phyloP scores from a whole-genome alignment of 2,329 filamentous ascomycete species.

The Neoscytalidium dimidiatum region DNA sequence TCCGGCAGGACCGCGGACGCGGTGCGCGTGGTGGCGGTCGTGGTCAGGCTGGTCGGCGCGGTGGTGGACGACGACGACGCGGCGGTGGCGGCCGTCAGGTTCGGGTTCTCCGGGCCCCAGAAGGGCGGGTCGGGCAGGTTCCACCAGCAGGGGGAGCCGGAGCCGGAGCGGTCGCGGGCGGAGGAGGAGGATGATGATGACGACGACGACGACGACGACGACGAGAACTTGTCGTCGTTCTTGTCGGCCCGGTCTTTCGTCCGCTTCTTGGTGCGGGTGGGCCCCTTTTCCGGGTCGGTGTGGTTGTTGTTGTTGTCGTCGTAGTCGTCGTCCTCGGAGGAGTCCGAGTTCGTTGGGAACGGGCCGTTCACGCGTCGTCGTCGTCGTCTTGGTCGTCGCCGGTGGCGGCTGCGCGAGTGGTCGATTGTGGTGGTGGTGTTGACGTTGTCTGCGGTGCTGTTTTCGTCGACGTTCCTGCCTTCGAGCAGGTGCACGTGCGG shows the following conservation, averaged over 20 bases:
- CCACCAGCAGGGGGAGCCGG: constrained; percentile 17
- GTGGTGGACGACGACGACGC: no score
- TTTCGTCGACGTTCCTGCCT: neutral
- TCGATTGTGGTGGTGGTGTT: neutral
- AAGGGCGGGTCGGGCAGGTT: constrained; percentile 16
- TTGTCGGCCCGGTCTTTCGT: no score
- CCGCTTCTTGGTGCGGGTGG: no score
- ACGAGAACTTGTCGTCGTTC: neutral
- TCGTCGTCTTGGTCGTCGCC: no score
- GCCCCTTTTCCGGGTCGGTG: no score
- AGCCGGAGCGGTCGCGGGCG: neutral
- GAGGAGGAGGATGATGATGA: neutral
- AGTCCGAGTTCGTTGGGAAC: neutral
- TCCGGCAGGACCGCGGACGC: no score
- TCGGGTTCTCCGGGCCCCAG: neutral
- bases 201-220: neutral
- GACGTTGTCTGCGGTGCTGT: neutral
- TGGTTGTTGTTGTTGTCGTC: neutral
- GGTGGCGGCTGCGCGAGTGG: neutral
- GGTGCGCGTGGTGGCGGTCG: no score
- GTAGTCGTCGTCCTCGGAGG: neutral
- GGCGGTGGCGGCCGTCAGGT: neutral
- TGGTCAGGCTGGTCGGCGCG: no score
- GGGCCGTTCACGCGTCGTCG: no score
- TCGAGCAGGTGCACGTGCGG: constrained; percentile 7